Evolutionary conservation across 192 early-diverging fungal species (phyloP).

Genomic region (Diversispora epigaea): DNA sequence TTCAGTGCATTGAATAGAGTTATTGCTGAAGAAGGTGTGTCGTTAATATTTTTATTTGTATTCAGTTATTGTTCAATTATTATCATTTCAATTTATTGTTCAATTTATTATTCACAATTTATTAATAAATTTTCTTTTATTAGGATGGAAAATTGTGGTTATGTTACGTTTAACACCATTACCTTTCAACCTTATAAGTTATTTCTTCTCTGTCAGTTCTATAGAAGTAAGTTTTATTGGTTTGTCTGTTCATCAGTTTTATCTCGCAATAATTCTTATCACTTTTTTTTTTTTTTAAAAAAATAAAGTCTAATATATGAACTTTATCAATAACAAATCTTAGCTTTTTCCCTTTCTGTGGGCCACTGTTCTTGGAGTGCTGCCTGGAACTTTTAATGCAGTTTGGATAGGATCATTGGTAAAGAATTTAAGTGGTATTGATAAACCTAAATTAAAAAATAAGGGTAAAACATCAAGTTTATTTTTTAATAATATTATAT

Average conservation of each 20-base stretch:
- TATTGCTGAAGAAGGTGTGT: slow-evolving; percentile 46
- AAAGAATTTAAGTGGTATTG: slow-evolving; percentile 45
- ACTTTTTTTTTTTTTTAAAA: background rate
- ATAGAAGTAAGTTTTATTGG: slow-evolving; percentile 29
- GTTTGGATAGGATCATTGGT: slow-evolving; percentile 49
- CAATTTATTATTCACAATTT: too few species aligned
- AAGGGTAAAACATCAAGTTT: slow-evolving; percentile 19
- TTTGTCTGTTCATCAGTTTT: too few species aligned
- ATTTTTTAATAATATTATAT: background rate
- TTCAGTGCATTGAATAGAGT: slow-evolving; percentile 43
- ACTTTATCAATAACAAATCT: background rate
- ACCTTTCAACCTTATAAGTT: slow-evolving; percentile 48
- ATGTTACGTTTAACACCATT: slow-evolving; percentile 47
- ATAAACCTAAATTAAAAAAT: slow-evolving; percentile 42
- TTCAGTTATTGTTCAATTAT: background rate
- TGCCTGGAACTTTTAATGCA: slow-evolving; percentile 47
- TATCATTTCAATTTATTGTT: background rate
- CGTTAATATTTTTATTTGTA: background rate
- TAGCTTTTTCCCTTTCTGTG: slow-evolving; percentile 41
- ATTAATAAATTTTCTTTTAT: slow-evolving; percentile 1
- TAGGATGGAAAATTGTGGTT: slow-evolving; percentile 54
- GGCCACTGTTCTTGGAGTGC: slow-evolving; percentile 46
- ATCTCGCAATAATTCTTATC: background rate
- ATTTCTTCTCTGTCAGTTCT: slow-evolving; percentile 48
- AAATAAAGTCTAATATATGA: background rate